These are phyloP conservation scores for Amanita exitialis DNA, from an alignment of 768 basidiomycete genomes.

Conservation along the genomic window DNA sequence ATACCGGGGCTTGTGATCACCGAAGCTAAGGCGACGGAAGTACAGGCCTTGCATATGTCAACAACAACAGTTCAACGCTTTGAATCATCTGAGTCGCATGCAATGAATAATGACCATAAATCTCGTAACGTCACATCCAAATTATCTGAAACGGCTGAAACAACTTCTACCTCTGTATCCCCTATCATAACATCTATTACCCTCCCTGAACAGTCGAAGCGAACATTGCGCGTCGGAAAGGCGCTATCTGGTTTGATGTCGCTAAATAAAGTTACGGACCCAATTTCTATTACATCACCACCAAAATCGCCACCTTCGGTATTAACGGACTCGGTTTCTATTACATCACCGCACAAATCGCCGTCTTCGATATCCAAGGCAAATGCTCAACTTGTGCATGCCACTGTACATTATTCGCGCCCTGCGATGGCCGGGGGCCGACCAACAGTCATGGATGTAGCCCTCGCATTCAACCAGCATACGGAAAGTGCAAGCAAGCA, in stretches of 20 bases:
- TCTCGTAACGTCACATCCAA: not conserved
- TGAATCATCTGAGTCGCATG: not conserved
- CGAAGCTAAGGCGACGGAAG: not conserved
- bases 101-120: not conserved
- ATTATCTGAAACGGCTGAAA: not conserved
- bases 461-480: constrained; percentile 42
- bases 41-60: not conserved
- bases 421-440: constrained; percentile 63
- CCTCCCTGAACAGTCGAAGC: not conserved
- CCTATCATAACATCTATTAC: not conserved
- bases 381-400: constrained; percentile 5
- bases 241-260: constrained; percentile 32
- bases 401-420: constrained; percentile 37
- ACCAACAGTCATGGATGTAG: constrained; percentile 72
- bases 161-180: not conserved
- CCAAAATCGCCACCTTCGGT: not conserved
- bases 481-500: not conserved
- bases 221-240: constrained; percentile 14
- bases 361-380: not conserved
- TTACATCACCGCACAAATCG: not conserved
- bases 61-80: not conserved
- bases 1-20: not conserved
- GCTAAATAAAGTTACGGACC: constrained; percentile 2
- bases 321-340: not conserved
- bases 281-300: not conserved